These are phyloP conservation scores for Pseudogymnoascus sp. DNA, from an alignment of 2,329 filamentous ascomycete genomes.

Conservation along the genomic window DNA sequence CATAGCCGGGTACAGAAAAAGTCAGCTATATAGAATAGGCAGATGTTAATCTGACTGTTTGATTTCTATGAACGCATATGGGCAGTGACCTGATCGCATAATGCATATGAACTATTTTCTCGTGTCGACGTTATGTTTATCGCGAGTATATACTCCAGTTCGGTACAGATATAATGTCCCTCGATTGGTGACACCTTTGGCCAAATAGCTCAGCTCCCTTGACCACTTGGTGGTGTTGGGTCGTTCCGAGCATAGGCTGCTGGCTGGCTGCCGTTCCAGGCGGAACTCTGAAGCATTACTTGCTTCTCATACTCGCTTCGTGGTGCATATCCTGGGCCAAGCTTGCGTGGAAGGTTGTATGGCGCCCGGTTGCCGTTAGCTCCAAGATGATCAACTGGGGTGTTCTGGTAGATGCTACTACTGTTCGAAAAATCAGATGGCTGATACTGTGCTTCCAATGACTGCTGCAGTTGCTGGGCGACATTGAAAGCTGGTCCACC, in stretches of 20 bases:
- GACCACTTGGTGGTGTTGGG: conserved; percentile 41
- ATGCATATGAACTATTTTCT: not conserved
- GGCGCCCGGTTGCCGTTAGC: not conserved
- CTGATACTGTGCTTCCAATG: conserved; percentile 20
- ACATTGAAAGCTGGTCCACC: not conserved
- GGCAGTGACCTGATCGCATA: not conserved
- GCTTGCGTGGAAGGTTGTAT: not conserved
- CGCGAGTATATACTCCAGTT: not conserved
- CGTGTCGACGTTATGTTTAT: not conserved
- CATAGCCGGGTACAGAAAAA: conserved; percentile 16
- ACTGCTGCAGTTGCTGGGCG: conserved; percentile 17
- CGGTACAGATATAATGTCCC: conserved; percentile 1
- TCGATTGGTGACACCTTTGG: not conserved
- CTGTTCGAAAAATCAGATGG: conserved; percentile 38
- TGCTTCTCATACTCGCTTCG: conserved; percentile 22
- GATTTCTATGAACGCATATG: not conserved
- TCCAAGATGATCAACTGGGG: conserved; percentile 27
- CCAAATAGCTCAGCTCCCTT: conserved; percentile 35
- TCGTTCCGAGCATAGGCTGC: conserved; percentile 28
- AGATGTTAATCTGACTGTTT: not conserved
- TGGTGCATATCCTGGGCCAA: conserved; percentile 16
- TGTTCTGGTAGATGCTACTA: conserved; percentile 45
- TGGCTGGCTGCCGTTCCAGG: conserved; percentile 22
- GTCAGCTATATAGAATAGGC: conserved; percentile 8
- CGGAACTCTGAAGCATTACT: conserved; percentile 27